phyloP scores from a whole-genome alignment of 495 filamentous ascomycete genomes.

The Trichoderma asperelloides region DNA sequence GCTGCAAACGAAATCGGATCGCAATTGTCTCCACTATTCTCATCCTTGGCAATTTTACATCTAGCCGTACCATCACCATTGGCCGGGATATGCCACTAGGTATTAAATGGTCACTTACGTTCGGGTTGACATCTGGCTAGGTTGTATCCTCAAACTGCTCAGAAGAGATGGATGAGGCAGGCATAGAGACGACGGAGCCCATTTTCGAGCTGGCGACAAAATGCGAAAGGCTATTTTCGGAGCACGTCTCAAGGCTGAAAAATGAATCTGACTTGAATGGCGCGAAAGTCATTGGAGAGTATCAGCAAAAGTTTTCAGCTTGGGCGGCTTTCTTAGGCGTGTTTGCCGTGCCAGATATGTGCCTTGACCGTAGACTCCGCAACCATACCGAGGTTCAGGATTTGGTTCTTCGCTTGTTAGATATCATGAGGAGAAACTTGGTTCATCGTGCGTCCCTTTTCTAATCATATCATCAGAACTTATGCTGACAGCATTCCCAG shows the following conservation, averaged over 20 bases:
- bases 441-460: background rate
- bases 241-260: background rate
- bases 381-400: background rate
- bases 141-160: background rate
- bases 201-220: background rate
- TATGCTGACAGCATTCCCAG: background rate
- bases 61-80: too few species aligned
- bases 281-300: background rate
- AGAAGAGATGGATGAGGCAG: background rate
- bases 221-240: background rate
- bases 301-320: background rate
- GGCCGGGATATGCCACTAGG: too few species aligned
- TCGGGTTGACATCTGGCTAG: background rate
- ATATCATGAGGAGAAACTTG: background rate
- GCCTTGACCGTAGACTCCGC: background rate
- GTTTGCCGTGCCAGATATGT: background rate
- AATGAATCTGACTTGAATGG: background rate
- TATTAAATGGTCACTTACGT: background rate
- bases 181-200: background rate
- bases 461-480: background rate
- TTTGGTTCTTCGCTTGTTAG: background rate
- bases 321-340: background rate
- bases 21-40: too few species aligned
- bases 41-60: too few species aligned
- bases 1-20: too few species aligned